These are phyloP conservation scores for Afroboletus lepidellus DNA, from an alignment of 1,284 basidiomycete species.

Conservation along the genomic window DNA sequence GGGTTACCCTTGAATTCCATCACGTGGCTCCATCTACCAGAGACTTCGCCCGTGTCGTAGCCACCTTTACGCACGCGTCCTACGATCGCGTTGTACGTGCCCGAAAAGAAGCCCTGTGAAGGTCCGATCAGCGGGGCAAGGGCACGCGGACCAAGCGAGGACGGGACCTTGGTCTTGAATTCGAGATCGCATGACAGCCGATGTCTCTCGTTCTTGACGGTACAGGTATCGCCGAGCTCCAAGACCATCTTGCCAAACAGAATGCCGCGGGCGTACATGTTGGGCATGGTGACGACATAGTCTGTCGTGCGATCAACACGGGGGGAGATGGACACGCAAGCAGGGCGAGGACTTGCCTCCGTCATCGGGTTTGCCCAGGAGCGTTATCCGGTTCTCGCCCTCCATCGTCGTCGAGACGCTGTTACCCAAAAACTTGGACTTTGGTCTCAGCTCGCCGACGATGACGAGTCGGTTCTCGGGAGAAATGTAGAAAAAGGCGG, in stretches of 20 bases:
- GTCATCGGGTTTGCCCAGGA: constrained; percentile 82
- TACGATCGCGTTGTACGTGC: constrained; percentile 89
- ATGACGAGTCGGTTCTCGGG: constrained; percentile 85
- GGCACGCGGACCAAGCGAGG: neutral
- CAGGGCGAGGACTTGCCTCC: constrained; percentile 57
- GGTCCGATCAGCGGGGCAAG: neutral
- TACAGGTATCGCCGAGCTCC: constrained; percentile 90
- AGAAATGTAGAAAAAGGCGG: constrained; percentile 95
- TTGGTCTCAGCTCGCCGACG: constrained; percentile 92
- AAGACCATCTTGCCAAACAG: constrained; percentile 98
- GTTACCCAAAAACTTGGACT: constrained; percentile 96
- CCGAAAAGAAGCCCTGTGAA: constrained; percentile 92
- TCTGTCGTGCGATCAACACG: constrained; percentile 42
- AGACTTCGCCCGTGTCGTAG: constrained; percentile 82
- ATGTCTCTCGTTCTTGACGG: constrained; percentile 80
- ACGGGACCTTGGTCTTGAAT: constrained; percentile 90
- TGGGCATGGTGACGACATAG: constrained; percentile 91
- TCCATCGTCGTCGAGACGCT: constrained; percentile 95
- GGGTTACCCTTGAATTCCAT: constrained; percentile 85
- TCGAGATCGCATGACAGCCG: constrained; percentile 83
- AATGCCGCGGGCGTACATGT: constrained; percentile 98
- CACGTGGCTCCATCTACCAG: constrained; percentile 87
- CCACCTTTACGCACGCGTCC: constrained; percentile 75
- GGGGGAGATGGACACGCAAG: constrained; percentile 1
- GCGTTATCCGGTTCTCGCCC: constrained; percentile 85